These are phyloP conservation scores for Pleurotus eryngii DNA, from an alignment of 768 basidiomycete genomes.

Conservation along the genomic window DNA sequence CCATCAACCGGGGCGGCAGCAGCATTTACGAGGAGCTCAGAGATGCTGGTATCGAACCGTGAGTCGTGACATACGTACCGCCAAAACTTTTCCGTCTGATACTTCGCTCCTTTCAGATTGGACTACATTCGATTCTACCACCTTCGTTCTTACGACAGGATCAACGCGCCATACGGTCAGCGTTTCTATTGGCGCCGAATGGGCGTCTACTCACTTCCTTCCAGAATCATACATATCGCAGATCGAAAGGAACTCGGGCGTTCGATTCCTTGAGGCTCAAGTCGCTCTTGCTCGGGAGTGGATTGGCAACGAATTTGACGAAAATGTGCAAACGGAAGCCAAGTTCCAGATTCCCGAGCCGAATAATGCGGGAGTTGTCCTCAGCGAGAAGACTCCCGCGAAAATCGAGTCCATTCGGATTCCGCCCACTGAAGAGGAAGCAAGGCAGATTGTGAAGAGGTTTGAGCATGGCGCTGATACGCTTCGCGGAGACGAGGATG, in stretches of 20 bases:
- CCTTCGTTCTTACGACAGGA: constrained; percentile 85
- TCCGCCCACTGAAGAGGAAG: constrained; percentile 66
- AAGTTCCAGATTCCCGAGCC: constrained; percentile 55
- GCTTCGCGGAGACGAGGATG: constrained; percentile 56
- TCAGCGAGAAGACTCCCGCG: constrained; percentile 41
- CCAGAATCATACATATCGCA: constrained; percentile 48
- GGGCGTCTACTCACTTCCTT: background rate
- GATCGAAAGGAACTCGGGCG: constrained; percentile 72
- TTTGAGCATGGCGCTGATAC: constrained; percentile 68
- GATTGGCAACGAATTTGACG: constrained; percentile 43
- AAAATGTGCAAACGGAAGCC: constrained; percentile 46
- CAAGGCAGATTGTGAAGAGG: constrained; percentile 57
- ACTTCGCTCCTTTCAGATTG: constrained; percentile 36
- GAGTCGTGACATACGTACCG: constrained; percentile 21
- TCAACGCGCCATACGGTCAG: constrained; percentile 72
- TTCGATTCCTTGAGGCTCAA: constrained; percentile 83
- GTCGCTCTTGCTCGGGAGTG: constrained; percentile 79
- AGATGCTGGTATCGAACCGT: constrained; percentile 79
- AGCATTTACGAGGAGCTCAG: constrained; percentile 85
- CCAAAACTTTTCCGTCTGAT: background rate
- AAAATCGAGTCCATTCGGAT: constrained; percentile 64
- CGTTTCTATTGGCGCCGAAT: background rate
- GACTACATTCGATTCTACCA: constrained; percentile 93
- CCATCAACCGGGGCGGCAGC: constrained; percentile 85
- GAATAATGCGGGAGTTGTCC: constrained; percentile 43